Evolutionary conservation across 371 early-diverging fungal species (phyloP), one percentile per base, ranked within the genome.

Genomic region (Mortierella sp.): DNA sequence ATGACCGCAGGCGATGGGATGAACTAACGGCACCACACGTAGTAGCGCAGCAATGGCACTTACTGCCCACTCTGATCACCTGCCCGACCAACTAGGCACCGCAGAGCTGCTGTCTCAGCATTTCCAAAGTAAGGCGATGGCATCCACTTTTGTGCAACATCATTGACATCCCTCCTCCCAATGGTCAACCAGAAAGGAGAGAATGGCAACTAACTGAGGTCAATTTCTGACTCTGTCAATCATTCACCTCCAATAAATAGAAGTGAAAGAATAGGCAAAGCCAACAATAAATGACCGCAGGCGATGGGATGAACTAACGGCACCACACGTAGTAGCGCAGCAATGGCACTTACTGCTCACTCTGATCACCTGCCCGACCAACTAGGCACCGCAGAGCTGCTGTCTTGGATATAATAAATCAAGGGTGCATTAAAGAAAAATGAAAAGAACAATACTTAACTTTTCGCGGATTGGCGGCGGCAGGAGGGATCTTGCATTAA

Each of bases 101-200:
- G 26, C 65, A 65, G 64, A 51, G 64, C 64, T 64, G 64, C 1
- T 37, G 64, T 64, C 45, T n/a, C n/a, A n/a, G n/a, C n/a, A n/a
- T n/a, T n/a, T n/a, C n/a, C n/a, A n/a, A 65, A n/a, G 51, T 64
- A 32, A 64, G 64, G 64, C 64, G 14, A 64, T 18, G 32, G 55
- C 65, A 55, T 65, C 65, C 55, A 65, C 55, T 65, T 65, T 65
- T 65, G 55, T 65, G 65, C 65, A 65, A 39, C 55, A 65, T 65
- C 65, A 65, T 65, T 54, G 65, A 54, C 65, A 55, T 39, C 12
- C 26, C 65, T 65, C 16, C 24, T 55, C 37, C 54, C 65, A 65
- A 55, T 52, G 65, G 65, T 65, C 65, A 65, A 55, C 65, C 20
- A 65, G 65, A 65, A 51, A 51, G n/a, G 16, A 65, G 55, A 51